phyloP scores from a whole-genome alignment of 805 yeast genomes.

The Wickerhamomyces silvicola region DNA sequence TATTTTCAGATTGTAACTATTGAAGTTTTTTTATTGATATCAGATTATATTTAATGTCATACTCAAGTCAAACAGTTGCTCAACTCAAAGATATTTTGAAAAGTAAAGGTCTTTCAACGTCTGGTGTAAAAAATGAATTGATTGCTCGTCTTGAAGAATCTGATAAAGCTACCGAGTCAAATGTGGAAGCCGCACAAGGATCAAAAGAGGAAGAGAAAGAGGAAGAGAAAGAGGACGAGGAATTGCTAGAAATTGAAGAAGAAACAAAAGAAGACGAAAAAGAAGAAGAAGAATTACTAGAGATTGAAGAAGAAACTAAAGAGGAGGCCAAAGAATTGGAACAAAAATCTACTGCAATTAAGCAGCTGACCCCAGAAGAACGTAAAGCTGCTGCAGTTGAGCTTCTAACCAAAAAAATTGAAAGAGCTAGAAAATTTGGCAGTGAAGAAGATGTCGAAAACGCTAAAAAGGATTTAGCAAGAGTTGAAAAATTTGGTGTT shows the following conservation, averaged over 20 bases:
- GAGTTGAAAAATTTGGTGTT: constrained; percentile 83
- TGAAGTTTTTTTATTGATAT: too few relatives aligned
- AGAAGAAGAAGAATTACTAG: constrained; percentile 1
- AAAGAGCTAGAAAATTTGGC: constrained; percentile 75
- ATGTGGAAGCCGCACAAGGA: not conserved
- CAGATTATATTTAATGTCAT: constrained; percentile 21
- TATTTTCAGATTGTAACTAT: too few relatives aligned
- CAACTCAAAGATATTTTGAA: constrained; percentile 78
- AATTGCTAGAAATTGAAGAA: constrained; percentile 3
- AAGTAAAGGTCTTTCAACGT: constrained; percentile 54
- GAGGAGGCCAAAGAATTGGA: constrained; percentile 7
- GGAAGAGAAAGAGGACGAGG: constrained; percentile 4
- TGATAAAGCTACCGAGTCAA: constrained; percentile 29
- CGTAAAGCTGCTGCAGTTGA: constrained; percentile 63
- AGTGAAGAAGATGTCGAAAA: constrained; percentile 44
- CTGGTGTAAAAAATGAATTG: constrained; percentile 79
- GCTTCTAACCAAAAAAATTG: constrained; percentile 57
- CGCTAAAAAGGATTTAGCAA: constrained; percentile 54
- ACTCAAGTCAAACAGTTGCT: constrained; percentile 66
- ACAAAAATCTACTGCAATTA: constrained; percentile 22
- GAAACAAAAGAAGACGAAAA: constrained; percentile 2
- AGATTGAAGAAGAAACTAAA: not conserved
- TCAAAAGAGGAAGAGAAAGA: not conserved
- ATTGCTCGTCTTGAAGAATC: constrained; percentile 56
- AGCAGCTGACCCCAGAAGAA: constrained; percentile 56